These are phyloP conservation scores for cucumber (Cucumis sativus) DNA, from an alignment of 306 rosid species.

Conservation along the genomic window Cucumber_9930_V3 NC_026656.2:3677001-3677500, in stretches of 20 bases:
- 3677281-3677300: background rate
- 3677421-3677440: no score
- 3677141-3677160: background rate
- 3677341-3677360: background rate
- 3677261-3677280: background rate
- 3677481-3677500: no score
- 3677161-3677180: background rate
- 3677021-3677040: constrained; percentile 65
- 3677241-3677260: background rate
- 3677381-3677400: no score
- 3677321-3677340: background rate
- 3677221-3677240: background rate
- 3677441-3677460: no score
- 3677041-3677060: constrained; percentile 11
- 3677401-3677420: no score
- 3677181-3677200: background rate
- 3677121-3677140: background rate
- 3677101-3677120: background rate
- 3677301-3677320: background rate
- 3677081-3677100: background rate
- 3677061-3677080: background rate
- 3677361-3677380: no score
- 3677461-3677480: no score
- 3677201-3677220: background rate
- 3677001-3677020: constrained; percentile 83